Conservation (phyloP, 1,284 basidiomycete species). For the Rhodotorula sp. region DNA sequence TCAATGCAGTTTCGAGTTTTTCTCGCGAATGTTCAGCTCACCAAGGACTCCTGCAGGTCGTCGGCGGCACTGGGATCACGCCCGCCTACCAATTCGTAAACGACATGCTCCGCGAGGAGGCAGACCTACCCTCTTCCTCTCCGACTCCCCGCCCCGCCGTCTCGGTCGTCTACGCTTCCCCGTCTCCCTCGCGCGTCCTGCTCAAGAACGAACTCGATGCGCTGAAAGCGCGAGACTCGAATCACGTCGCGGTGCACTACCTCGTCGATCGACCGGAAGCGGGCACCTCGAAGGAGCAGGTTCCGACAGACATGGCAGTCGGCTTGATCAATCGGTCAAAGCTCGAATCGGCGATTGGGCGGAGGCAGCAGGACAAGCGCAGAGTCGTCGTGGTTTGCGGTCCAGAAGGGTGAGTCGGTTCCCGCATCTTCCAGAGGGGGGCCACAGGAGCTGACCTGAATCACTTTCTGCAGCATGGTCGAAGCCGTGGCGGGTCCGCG, state of each 20-base stretch:
- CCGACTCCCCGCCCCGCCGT: conserved; percentile 47
- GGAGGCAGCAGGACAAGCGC: conserved; percentile 17
- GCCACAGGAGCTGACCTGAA: not conserved
- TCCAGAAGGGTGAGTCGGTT: conserved; percentile 60
- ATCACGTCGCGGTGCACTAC: conserved; percentile 59
- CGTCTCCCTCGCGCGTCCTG: conserved; percentile 62
- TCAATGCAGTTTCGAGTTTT: too few relatives aligned
- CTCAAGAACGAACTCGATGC: conserved; percentile 60
- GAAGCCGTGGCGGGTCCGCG: conserved; percentile 69
- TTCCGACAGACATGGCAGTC: conserved; percentile 47
- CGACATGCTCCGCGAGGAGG: conserved; percentile 2
- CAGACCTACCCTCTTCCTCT: conserved; percentile 27
- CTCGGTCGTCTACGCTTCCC: conserved; percentile 68
- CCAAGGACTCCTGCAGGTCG: conserved; percentile 57
- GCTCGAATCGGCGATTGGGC: conserved; percentile 54
- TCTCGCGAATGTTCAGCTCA: too few relatives aligned
- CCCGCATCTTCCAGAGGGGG: conserved; percentile 1
- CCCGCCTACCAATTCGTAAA: conserved; percentile 63
- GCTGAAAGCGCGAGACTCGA: conserved; percentile 56
- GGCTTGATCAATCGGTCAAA: conserved; percentile 59
- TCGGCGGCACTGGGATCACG: conserved; percentile 76
- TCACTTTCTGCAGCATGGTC: conserved; percentile 61
- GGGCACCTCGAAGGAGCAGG: not conserved
- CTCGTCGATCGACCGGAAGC: conserved; percentile 60
- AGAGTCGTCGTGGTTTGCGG: conserved; percentile 59